Percentiles rank a stretch among this genome's conserved stretches.
phyloP scores from a whole-genome alignment of 2,329 filamentous ascomycete genomes.

The Fusarium sp. region DNA sequence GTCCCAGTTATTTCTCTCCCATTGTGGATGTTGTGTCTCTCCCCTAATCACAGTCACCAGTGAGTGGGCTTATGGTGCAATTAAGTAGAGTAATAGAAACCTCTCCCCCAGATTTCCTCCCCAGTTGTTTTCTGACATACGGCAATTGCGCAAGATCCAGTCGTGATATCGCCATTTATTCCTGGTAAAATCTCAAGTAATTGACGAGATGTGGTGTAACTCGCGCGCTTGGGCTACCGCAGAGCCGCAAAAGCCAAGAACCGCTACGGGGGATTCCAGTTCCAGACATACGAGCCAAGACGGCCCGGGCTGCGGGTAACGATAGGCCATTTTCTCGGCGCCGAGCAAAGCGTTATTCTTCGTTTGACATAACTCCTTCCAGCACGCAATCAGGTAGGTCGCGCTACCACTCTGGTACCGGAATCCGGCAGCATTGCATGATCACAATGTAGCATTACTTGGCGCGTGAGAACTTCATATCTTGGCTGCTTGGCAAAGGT shows the following conservation, averaged over 20 bases:
- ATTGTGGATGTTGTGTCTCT: not conserved
- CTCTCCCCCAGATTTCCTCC: constrained; percentile 17
- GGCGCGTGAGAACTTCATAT: not conserved
- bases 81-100: constrained; percentile 30
- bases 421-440: not conserved
- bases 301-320: not conserved
- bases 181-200: constrained; percentile 21
- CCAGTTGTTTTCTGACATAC: not conserved
- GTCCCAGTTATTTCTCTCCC: not conserved
- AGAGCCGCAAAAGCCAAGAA: constrained; percentile 26
- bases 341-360: not conserved
- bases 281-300: constrained; percentile 6
- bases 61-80: not conserved
- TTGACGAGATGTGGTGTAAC: not conserved
- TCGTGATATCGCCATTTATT: constrained; percentile 28
- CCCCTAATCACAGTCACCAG: not conserved
- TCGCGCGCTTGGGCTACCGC: constrained; percentile 1
- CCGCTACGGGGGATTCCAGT: not conserved
- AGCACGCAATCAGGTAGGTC: constrained; percentile 22
- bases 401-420: not conserved
- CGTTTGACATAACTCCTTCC: not conserved
- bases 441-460: not conserved
- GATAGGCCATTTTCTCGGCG: constrained; percentile 20
- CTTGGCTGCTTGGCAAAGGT: constrained; percentile 12
- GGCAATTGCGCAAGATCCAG: constrained; percentile 21